A percentile compares a stretch with the other conserved stretches of the same genome.
These are phyloP conservation scores for Lipomyces japonicus DNA, from an alignment of 805 yeast species.

Conservation along the genomic window DNA sequence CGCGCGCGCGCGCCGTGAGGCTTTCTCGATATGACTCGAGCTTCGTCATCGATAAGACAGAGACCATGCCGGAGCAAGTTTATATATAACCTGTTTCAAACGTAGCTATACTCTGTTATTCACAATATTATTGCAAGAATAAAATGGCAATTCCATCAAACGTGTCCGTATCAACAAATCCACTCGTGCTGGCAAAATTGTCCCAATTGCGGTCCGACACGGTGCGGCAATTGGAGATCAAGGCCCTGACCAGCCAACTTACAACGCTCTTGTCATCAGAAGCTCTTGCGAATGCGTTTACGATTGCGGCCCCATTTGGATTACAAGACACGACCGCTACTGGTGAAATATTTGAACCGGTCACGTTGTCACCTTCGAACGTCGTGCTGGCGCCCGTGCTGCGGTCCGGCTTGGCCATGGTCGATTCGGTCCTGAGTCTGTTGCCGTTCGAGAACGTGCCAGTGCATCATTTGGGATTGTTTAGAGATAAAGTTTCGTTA, in stretches of 20 bases:
- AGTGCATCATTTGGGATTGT: constrained; percentile 37
- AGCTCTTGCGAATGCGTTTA: constrained; percentile 21
- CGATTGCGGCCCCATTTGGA: constrained; percentile 21
- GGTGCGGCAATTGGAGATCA: constrained; percentile 19
- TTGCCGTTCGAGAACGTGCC: constrained; percentile 35
- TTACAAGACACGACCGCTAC: constrained; percentile 17
- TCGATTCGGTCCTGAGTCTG: constrained; percentile 32
- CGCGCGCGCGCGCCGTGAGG: no score
- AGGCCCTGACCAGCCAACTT: constrained; percentile 29
- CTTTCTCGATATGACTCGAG: no score
- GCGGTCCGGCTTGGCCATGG: constrained; percentile 37
- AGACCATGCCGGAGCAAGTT: no score
- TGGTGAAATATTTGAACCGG: constrained; percentile 15
- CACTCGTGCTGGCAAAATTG: constrained; percentile 31
- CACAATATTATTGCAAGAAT: no score
- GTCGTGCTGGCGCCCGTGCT: constrained; percentile 36
- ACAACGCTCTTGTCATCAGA: constrained; percentile 34
- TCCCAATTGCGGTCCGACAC: constrained; percentile 32
- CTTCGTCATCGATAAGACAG: no score
- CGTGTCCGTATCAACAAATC: constrained; percentile 31
- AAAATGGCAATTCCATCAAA: constrained; percentile 8
- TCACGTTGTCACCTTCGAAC: constrained; percentile 22
- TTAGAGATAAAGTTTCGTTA: constrained; percentile 35
- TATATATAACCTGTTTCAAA: no score
- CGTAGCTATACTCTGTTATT: no score